Evolutionary conservation across 2,329 filamentous ascomycete genomes (phyloP).

Genomic region (Penicillium sclerotigenum): DNA sequence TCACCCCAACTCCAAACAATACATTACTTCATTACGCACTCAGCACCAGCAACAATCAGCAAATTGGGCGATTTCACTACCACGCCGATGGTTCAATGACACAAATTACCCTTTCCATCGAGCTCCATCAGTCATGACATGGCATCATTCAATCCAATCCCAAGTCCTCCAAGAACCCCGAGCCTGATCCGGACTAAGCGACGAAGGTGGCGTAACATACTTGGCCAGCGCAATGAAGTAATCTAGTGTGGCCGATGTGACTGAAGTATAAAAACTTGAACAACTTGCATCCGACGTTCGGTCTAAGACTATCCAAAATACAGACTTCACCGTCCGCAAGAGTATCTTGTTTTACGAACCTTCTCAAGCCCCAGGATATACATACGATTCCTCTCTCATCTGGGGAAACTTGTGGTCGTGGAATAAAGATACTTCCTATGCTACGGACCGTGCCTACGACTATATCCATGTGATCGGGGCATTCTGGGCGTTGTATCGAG

Average conservation of each 20-base stretch:
- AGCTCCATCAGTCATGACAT: neutral
- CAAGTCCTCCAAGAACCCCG: neutral
- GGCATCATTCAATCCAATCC: neutral
- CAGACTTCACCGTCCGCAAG: neutral
- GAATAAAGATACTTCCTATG: constrained; percentile 33
- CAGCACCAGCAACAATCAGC: neutral
- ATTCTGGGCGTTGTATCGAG: constrained; percentile 59
- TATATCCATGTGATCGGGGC: constrained; percentile 57
- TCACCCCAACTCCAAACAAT: neutral
- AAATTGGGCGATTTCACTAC: neutral
- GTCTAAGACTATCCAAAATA: neutral
- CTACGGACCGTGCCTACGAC: constrained; percentile 54
- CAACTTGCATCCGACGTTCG: neutral
- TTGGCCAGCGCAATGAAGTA: neutral
- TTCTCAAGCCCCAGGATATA: neutral
- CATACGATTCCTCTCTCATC: neutral
- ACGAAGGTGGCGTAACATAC: neutral
- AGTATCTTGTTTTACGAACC: neutral
- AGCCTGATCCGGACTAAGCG: neutral
- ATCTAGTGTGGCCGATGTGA: neutral
- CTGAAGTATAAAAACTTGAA: neutral
- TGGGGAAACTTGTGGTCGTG: neutral
- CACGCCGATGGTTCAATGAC: neutral
- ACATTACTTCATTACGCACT: neutral
- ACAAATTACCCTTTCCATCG: neutral